These are phyloP conservation scores for Lasiodiplodia sp. DNA, from an alignment of 2,329 filamentous ascomycete species.

Conservation along the genomic window DNA sequence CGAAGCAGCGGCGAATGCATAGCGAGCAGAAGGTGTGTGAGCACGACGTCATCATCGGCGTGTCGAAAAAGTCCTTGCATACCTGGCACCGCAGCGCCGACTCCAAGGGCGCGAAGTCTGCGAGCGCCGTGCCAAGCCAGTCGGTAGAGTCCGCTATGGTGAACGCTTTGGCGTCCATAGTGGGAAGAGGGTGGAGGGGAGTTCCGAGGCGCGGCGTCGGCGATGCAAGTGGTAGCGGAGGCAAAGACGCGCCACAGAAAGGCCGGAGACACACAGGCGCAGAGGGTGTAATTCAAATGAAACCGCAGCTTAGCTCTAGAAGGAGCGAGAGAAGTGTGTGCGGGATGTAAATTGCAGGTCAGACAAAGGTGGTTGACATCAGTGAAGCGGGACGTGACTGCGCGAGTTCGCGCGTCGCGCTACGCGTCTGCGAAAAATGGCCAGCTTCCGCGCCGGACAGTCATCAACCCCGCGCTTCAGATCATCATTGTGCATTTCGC, in stretches of 20 bases:
- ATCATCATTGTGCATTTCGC: neutral
- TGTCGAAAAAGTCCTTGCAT: conserved; percentile 96
- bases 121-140: conserved; percentile 76
- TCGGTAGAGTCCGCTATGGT: conserved; percentile 73
- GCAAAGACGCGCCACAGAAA: neutral
- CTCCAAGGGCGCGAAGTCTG: conserved; percentile 74
- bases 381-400: conserved; percentile 19
- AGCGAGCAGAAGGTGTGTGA: conserved; percentile 96
- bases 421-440: conserved; percentile 14
- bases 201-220: neutral
- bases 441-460: neutral
- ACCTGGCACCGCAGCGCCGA: conserved; percentile 91
- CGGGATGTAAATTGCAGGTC: neutral
- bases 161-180: conserved; percentile 7
- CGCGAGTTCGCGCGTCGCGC: conserved; percentile 25
- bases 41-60: conserved; percentile 94
- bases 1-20: conserved; percentile 88
- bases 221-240: neutral
- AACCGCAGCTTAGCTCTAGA: neutral
- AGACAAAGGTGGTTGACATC: neutral
- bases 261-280: neutral
- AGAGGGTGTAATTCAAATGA: neutral
- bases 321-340: neutral
- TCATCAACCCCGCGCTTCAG: neutral
- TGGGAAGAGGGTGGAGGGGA: neutral